Evolutionary conservation across 345 rosid species (phyloP).

Genomic region (Aquilaria sinensis): DNA sequence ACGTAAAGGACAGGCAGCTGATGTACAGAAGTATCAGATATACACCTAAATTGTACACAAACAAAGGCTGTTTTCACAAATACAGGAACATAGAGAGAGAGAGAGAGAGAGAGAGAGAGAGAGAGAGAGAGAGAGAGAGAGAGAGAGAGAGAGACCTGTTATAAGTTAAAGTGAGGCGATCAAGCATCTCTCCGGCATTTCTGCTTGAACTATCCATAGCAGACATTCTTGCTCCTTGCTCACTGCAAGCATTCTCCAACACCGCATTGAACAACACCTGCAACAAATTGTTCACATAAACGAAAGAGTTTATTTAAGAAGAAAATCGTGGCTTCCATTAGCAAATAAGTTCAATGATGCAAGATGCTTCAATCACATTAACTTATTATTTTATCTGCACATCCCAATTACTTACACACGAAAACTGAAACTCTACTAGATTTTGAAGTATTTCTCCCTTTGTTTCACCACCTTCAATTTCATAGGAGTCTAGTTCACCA

Average conservation of each 20-base stretch:
- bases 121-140: slow-evolving; percentile 12
- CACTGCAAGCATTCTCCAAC: slow-evolving; percentile 86
- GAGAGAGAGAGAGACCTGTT: slow-evolving; percentile 42
- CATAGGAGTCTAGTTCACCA: slow-evolving; percentile 88
- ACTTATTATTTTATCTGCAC: too few species aligned
- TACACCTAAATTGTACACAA: too few species aligned
- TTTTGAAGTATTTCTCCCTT: slow-evolving; percentile 93
- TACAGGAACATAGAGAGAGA: not conserved
- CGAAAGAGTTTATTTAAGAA: too few species aligned
- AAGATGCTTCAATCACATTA: too few species aligned
- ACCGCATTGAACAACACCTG: slow-evolving; percentile 93
- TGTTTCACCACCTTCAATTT: slow-evolving; percentile 95
- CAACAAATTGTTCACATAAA: too few species aligned
- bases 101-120: not conserved
- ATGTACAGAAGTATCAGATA: too few species aligned
- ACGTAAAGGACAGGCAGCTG: too few species aligned
- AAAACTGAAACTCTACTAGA: slow-evolving; percentile 90
- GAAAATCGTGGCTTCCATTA: too few species aligned
- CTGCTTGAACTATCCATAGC: slow-evolving; percentile 99
- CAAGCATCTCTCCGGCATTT: slow-evolving; percentile 99
- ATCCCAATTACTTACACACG: slow-evolving; percentile 63
- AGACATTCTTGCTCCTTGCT: slow-evolving; percentile 83
- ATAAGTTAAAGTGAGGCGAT: slow-evolving; percentile 79
- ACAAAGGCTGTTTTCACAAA: not conserved
- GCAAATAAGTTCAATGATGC: too few species aligned